Base-by-base conservation (phyloP, 345 rosid species). In the Dovyalis caffra region DNA sequence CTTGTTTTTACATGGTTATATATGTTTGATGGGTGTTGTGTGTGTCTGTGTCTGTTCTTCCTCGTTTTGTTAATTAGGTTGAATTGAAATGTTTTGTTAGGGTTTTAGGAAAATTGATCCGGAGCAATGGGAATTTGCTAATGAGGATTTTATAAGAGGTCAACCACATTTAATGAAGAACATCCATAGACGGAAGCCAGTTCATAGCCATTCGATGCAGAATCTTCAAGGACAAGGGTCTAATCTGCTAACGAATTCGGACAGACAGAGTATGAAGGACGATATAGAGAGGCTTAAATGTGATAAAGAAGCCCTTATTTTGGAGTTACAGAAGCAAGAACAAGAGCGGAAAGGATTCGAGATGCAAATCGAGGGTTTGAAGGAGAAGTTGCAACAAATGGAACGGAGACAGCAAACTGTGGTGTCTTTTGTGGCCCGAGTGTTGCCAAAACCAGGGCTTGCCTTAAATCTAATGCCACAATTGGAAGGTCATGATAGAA, bases 121-220 rank as follows among this genome's bases (percentile, higher is more conserved):
- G 0, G 98, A 93, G 68, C 90, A 85, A 81, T 93, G 98, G 99
- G 99, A 96, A 77, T 96, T 93, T 73, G 90, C 90, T 0, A 96
- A 96, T 57, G 97, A 96, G 2, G 95, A 90, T 72, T 96, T 96
- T 40, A 45, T 92, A 5, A 88, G 91, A 85, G 97, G 90, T 47
- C 89, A 80, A 45, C 92, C 97, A 5, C 78, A 84, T 28, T 92
- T 87, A 29, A 69, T 96, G 91, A 92, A 83, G 88, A 96, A 93
- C 87, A 96, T 93, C 68, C 97, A 90, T 65, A 85, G 98, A 79
- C 83, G 94, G 58, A 96, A 93, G 84, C 98, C 98, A 0, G 97
- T 93, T 72, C 98, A 93, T 74, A 92, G 97, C 80, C 98, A 90
- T 81, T 96, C 99, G 35, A 51, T 79, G 80, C 89, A 78, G 70